These are phyloP conservation scores for Eucalyptus globulus DNA, from an alignment of 345 rosid species.

Conservation along the genomic window DNA sequence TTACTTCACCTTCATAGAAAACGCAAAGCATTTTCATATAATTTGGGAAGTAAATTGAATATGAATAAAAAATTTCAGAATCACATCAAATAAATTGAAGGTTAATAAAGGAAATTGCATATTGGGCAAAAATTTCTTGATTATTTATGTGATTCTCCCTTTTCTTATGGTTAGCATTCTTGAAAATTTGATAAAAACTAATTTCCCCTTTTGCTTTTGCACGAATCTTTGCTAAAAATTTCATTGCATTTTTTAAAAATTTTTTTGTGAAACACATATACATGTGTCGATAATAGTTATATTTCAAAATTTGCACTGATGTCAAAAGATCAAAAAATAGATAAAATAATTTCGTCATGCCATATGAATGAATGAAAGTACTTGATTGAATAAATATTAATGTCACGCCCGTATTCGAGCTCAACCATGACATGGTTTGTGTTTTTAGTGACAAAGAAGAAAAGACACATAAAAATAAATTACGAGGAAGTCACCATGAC, in stretches of 20 bases:
- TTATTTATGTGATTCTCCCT: too few relatives aligned
- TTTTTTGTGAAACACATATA: neutral
- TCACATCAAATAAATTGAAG: fast-evolving
- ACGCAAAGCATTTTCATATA: too few relatives aligned
- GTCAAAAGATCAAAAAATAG: fast-evolving
- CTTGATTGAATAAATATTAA: fast-evolving
- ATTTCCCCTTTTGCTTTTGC: too few relatives aligned
- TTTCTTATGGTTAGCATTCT: too few relatives aligned
- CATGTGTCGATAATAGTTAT: fast-evolving
- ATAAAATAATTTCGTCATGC: neutral
- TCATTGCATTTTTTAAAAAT: too few relatives aligned
- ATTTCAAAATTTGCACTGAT: neutral
- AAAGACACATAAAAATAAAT: neutral
- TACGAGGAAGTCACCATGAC: neutral
- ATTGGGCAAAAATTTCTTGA: fast-evolving
- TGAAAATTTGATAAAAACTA: too few relatives aligned
- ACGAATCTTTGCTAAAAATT: fast-evolving
- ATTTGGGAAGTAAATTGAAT: fast-evolving
- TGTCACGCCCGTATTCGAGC: too few relatives aligned
- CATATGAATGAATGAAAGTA: neutral
- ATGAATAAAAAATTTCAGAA: too few relatives aligned
- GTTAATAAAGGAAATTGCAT: fast-evolving
- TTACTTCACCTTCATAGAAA: fast-evolving
- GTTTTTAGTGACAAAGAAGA: neutral
- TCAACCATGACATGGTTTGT: neutral